phyloP scores from a whole-genome alignment of 2,329 filamentous ascomycete species.

The Cryoendolithus antarcticus region DNA sequence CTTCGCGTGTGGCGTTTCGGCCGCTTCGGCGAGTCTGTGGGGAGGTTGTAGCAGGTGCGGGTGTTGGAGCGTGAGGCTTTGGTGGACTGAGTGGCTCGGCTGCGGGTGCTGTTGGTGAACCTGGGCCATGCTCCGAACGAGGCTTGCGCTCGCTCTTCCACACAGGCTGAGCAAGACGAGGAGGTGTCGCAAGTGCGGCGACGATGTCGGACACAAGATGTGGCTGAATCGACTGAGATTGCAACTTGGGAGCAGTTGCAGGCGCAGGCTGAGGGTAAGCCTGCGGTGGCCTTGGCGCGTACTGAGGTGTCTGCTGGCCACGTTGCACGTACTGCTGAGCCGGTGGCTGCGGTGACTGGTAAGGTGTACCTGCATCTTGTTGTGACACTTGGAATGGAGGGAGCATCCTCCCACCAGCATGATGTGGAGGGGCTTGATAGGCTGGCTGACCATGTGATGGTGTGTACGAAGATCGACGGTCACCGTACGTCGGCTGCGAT shows the following conservation, averaged over 20 bases:
- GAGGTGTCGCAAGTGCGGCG: conserved; percentile 17
- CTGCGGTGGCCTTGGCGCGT: conserved; percentile 1
- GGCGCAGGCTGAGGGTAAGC: conserved; percentile 8
- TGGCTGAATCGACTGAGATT: conserved; percentile 1
- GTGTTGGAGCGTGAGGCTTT: conserved; percentile 10
- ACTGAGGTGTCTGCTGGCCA: conserved; percentile 8
- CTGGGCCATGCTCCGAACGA: conserved; percentile 10
- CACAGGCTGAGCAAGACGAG: conserved; percentile 4
- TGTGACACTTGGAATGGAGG: conserved; percentile 36
- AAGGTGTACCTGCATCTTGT: conserved; percentile 21
- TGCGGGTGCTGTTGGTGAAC: conserved; percentile 12
- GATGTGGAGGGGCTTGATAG: conserved; percentile 16
- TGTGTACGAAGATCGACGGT: conserved; percentile 17
- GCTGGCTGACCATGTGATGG: conserved; percentile 12
- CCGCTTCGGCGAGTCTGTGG: conserved; percentile 11
- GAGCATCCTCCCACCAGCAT: conserved; percentile 33
- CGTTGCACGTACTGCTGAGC: conserved; percentile 11
- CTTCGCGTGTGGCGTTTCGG: conserved; percentile 11
- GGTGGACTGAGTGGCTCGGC: conserved; percentile 23
- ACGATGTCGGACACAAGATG: conserved; percentile 15
- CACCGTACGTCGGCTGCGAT: conserved; percentile 14
- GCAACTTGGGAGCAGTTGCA: conserved; percentile 13
- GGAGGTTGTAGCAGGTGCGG: conserved; percentile 1
- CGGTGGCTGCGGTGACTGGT: conserved; percentile 9
- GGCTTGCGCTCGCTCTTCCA: conserved; percentile 20